A percentile compares a stretch with the other conserved stretches of the same genome.
Evolutionary conservation across 2,329 filamentous ascomycete species (phyloP).

Genomic region (Dichotomopilus funicola): DNA sequence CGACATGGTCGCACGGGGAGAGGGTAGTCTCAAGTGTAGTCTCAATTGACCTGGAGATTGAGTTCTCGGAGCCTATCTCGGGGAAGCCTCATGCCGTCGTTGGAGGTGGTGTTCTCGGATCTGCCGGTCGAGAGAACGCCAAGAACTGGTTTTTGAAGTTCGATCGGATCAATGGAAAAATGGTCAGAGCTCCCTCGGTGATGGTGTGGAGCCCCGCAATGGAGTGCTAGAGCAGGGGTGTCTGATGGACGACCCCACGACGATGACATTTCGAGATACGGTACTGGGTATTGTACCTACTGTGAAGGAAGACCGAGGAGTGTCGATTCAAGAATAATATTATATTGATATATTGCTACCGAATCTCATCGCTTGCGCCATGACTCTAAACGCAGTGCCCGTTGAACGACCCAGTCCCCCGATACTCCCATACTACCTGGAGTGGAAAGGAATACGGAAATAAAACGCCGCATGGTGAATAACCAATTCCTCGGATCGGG

Average conservation of each 20-base stretch:
- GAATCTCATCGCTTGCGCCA: too few species aligned
- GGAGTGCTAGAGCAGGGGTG: background rate
- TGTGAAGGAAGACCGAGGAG: too few species aligned
- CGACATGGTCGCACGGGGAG: constrained; percentile 20
- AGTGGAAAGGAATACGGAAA: too few species aligned
- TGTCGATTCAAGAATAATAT: too few species aligned
- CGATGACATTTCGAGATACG: background rate
- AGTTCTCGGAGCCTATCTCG: background rate
- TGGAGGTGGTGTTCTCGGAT: background rate
- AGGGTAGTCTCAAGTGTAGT: background rate
- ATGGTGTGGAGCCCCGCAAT: background rate
- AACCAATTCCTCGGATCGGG: background rate
- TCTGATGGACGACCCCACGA: background rate
- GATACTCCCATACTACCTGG: too few species aligned
- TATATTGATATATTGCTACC: too few species aligned
- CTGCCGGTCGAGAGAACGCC: constrained; percentile 5
- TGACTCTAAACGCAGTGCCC: too few species aligned
- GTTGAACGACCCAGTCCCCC: too few species aligned
- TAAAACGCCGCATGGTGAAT: background rate
- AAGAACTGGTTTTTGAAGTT: background rate
- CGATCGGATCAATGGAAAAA: background rate
- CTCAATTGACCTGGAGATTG: constrained; percentile 4
- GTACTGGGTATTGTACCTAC: too few species aligned
- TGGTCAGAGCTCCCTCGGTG: background rate
- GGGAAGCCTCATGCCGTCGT: constrained; percentile 12